These are phyloP conservation scores for Nakataea oryzae DNA, from an alignment of 2,329 filamentous ascomycete genomes.

Conservation along the genomic window DNA sequence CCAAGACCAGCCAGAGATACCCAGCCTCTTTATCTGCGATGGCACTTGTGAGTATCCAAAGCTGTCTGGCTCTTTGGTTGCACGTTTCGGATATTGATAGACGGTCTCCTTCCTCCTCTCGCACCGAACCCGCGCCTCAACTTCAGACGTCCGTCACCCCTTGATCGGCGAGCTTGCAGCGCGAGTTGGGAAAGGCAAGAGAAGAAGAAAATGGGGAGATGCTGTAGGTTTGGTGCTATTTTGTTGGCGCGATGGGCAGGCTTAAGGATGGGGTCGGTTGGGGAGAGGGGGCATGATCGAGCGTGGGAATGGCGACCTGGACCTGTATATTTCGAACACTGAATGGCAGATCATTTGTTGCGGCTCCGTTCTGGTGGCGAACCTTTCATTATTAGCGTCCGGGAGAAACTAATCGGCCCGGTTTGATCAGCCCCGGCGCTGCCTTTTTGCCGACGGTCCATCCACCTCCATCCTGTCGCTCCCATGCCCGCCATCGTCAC, in stretches of 20 bases:
- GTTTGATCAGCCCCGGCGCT: neutral
- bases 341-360: no score
- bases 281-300: neutral
- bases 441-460: neutral
- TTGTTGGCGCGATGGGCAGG: no score
- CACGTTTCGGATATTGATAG: neutral
- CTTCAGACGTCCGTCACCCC: neutral
- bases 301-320: neutral
- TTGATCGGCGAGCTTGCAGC: no score
- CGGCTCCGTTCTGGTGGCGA: no score
- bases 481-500: neutral
- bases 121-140: neutral
- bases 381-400: no score
- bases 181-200: no score
- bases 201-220: no score
- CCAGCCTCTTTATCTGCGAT: neutral
- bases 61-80: neutral
- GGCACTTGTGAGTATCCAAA: neutral
- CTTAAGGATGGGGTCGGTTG: neutral
- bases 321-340: neutral
- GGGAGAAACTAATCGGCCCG: no score
- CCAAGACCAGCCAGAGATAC: neutral
- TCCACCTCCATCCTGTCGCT: neutral
- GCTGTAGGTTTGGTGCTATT: no score
- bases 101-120: neutral